Percentiles rank a stretch among this genome's conserved stretches.
phyloP scores from a whole-genome alignment of 140 eudicot species.

The Oenanthe javanica region DNA sequence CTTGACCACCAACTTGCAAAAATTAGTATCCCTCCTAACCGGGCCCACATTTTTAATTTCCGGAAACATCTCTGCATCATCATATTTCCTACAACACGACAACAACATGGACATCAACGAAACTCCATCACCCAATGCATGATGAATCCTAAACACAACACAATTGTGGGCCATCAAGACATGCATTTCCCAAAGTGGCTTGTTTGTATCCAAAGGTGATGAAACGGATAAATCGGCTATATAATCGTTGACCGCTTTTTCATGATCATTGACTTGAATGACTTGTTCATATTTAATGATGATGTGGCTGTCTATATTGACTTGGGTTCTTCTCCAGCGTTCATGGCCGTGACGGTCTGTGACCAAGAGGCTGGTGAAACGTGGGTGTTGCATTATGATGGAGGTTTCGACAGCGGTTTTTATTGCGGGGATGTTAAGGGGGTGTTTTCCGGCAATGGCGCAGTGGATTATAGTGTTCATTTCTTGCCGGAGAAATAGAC shows the following conservation, averaged over 20 bases:
- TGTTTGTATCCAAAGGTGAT: slow-evolving; percentile 45
- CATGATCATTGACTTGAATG: slow-evolving; percentile 19
- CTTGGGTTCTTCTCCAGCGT: slow-evolving; percentile 40
- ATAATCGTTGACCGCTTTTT: slow-evolving; percentile 50
- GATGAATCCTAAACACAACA: slow-evolving; percentile 60
- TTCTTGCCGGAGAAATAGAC: slow-evolving; percentile 54
- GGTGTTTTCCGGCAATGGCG: slow-evolving; percentile 35
- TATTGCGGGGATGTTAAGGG: slow-evolving; percentile 25
- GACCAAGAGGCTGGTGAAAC: slow-evolving; percentile 64
- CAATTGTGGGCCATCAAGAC: slow-evolving; percentile 47
- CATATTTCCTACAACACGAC: slow-evolving; percentile 30
- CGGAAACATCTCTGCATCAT: slow-evolving; percentile 39
- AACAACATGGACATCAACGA: slow-evolving; percentile 56
- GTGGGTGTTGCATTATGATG: slow-evolving; percentile 47
- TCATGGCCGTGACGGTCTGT: slow-evolving; percentile 42
- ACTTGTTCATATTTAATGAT: slow-evolving; percentile 25
- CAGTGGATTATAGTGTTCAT: slow-evolving; percentile 51
- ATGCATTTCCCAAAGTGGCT: slow-evolving; percentile 83
- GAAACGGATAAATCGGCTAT: slow-evolving; percentile 57
- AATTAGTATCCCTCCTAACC: not conserved
- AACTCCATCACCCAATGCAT: slow-evolving; percentile 86
- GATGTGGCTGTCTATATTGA: slow-evolving; percentile 53
- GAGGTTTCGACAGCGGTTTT: slow-evolving; percentile 36
- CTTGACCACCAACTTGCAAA: slow-evolving; percentile 4
- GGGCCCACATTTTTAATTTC: slow-evolving; percentile 2